Evolutionary conservation across 805 yeast species (phyloP).

Genomic region (Kuraishia cidri): DNA sequence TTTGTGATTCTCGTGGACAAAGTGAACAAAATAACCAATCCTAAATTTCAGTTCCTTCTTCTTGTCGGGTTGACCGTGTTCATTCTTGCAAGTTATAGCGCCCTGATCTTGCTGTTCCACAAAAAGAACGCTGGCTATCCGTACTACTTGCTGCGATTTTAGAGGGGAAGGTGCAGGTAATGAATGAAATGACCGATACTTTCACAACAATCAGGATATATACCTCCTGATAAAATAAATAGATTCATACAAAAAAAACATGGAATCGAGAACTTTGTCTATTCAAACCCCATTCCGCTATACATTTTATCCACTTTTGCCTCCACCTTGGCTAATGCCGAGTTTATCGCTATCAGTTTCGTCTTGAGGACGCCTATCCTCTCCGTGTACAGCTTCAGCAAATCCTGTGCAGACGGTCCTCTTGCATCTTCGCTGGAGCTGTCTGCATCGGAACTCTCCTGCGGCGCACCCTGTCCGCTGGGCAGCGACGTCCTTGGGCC

Average conservation of each 20-base stretch:
- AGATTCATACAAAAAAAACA: too few relatives aligned
- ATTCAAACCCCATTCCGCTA: too few relatives aligned
- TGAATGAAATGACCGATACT: too few relatives aligned
- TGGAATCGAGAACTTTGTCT: too few relatives aligned
- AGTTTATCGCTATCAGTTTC: slow-evolving; percentile 12
- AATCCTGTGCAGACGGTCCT: too few relatives aligned
- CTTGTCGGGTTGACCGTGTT: slow-evolving; percentile 32
- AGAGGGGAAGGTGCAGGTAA: not conserved
- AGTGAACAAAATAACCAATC: slow-evolving; percentile 38
- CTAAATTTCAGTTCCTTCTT: slow-evolving; percentile 38
- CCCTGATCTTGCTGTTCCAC: slow-evolving; percentile 55
- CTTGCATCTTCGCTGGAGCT: too few relatives aligned
- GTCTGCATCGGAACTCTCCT: too few relatives aligned
- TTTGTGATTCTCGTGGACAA: slow-evolving; percentile 50
- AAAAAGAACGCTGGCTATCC: slow-evolving; percentile 76
- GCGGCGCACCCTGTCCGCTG: too few relatives aligned
- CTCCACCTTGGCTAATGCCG: slow-evolving; percentile 26
- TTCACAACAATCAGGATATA: too few relatives aligned
- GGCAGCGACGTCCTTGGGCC: too few relatives aligned
- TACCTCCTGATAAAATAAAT: too few relatives aligned
- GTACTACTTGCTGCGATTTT: slow-evolving; percentile 38
- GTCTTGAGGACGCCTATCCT: slow-evolving; percentile 15
- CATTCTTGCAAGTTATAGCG: slow-evolving; percentile 52
- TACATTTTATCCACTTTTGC: slow-evolving; percentile 20
- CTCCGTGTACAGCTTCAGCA: slow-evolving; percentile 4